Evolutionary conservation across 2,329 filamentous ascomycete genomes (phyloP).

Genomic region (Drechslerella coelobrocha): DNA sequence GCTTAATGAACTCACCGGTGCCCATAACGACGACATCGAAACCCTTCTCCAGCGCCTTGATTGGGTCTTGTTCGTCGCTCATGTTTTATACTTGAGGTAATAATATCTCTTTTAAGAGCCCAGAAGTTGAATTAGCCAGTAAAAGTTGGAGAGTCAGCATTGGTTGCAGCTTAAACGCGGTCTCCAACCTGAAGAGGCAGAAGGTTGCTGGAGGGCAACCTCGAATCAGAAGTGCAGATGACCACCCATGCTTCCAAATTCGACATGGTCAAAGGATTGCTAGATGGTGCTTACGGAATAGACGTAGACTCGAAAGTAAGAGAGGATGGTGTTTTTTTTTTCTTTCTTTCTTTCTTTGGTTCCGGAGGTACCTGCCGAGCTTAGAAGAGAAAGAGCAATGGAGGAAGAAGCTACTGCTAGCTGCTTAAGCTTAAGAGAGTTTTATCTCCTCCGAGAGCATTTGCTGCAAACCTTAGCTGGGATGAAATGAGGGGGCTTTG

Average conservation of each 20-base stretch:
- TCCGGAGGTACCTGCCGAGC: too few species aligned
- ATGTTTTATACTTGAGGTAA: conserved; percentile 9
- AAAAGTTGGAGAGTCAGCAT: too few species aligned
- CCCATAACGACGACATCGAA: conserved; percentile 99
- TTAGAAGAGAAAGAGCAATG: background rate
- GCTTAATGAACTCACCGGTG: conserved; percentile 72
- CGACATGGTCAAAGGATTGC: too few species aligned
- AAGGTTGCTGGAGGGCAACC: too few species aligned
- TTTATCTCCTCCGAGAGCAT: conserved; percentile 3
- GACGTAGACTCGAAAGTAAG: too few species aligned
- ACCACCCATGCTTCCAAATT: too few species aligned
- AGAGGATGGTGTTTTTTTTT: too few species aligned
- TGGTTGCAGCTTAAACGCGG: too few species aligned
- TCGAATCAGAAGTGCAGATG: too few species aligned
- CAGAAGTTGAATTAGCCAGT: background rate
- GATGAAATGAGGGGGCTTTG: conserved; percentile 6
- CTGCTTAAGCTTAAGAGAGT: background rate
- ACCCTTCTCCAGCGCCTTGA: conserved; percentile 76
- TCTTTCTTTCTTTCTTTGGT: too few species aligned
- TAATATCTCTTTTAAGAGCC: background rate
- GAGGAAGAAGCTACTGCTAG: conserved; percentile 4
- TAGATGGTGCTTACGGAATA: too few species aligned
- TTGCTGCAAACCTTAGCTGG: conserved; percentile 4
- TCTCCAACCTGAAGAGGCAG: too few species aligned
- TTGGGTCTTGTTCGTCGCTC: conserved; percentile 32